Percentiles rank a stretch among this genome's conserved stretches.
phyloP scores from a whole-genome alignment of 306 rosid species.

The Vigna radiata region DNA sequence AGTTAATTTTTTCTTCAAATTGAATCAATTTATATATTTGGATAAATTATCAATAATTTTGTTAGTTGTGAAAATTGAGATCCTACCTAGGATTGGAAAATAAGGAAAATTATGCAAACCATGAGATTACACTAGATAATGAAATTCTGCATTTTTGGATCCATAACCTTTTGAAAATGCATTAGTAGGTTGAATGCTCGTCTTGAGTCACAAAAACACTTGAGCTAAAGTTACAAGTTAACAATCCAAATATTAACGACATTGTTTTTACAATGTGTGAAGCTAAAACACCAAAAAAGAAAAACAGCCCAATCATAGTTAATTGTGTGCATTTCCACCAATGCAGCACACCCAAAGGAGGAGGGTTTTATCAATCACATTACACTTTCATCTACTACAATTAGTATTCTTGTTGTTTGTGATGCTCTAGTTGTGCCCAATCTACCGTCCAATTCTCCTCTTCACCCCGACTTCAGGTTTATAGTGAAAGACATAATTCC shows the following conservation, averaged over 20 bases:
- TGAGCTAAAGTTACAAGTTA: not conserved
- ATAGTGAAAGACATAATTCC: no score
- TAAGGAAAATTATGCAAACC: not conserved
- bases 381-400: no score
- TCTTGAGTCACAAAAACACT: not conserved
- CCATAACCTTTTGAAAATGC: not conserved
- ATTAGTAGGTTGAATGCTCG: not conserved
- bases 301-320: not conserved
- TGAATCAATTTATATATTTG: not conserved
- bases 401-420: no score
- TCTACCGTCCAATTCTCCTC: no score
- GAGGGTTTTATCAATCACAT: no score
- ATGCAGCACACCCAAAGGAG: no score
- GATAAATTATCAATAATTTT: not conserved
- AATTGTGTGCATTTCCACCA: no score
- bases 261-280: not conserved
- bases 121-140: not conserved
- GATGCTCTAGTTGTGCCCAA: no score
- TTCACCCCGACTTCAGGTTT: no score
- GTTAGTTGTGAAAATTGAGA: not conserved
- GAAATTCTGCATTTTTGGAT: not conserved
- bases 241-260: not conserved
- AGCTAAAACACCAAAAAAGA: not conserved
- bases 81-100: not conserved
- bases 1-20: constrained; percentile 19